Conservation (phyloP, 257 asterid species). For the Craterostigma plantagineum region DNA sequence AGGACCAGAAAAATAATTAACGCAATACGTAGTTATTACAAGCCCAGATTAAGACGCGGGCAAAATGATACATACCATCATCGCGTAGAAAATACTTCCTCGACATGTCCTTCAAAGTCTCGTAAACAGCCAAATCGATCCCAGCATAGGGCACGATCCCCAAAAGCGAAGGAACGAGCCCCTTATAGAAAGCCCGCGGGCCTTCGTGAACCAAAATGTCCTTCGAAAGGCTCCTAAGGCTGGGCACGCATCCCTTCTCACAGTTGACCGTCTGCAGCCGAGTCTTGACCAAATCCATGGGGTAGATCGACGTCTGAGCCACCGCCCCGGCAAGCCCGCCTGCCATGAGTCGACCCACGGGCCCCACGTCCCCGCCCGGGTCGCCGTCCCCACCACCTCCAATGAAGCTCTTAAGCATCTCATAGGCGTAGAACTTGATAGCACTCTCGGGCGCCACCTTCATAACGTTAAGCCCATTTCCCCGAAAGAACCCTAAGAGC, state of each 20-base stretch:
- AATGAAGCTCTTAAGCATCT: conserved; percentile 49
- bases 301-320: conserved; percentile 90
- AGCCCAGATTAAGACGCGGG: conserved; percentile 6
- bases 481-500: conserved; percentile 56
- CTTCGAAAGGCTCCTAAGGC: conserved; percentile 44
- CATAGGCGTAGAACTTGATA: conserved; percentile 74
- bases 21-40: too few relatives aligned
- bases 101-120: conserved; percentile 79
- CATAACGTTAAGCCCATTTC: conserved; percentile 79
- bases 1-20: too few relatives aligned
- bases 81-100: conserved; percentile 59
- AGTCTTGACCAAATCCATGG: conserved; percentile 98
- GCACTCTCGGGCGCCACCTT: conserved; percentile 99
- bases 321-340: conserved; percentile 99
- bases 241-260: conserved; percentile 59
- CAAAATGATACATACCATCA: conserved; percentile 31
- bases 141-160: conserved; percentile 95
- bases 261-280: conserved; percentile 66
- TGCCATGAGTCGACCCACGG: conserved; percentile 52
- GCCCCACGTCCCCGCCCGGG: conserved; percentile 43
- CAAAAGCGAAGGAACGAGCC: conserved; percentile 81
- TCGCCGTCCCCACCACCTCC: too few relatives aligned
- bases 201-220: conserved; percentile 89
- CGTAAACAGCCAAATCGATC: conserved; percentile 81
- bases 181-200: conserved; percentile 86